Evolutionary conservation across 176 grass and related monocot genomes (phyloP), one percentile per base, ranked within the genome.

Genomic region (Avena eriantha): DNA sequence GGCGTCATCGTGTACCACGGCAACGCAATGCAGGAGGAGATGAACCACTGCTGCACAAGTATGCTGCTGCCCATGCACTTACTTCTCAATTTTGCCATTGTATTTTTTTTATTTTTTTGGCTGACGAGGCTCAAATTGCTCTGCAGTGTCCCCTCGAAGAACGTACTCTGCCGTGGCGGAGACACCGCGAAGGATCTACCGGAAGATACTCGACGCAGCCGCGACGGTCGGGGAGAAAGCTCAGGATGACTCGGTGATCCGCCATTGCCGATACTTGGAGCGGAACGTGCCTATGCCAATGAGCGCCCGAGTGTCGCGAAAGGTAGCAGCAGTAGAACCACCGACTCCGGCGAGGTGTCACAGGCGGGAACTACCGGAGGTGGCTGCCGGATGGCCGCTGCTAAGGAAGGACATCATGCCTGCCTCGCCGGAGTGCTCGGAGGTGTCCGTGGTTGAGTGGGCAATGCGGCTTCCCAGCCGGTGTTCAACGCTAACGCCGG

Each of bases 391-490:
- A 19, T 98, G 93, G 96, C 96, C 96, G 2, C 85, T 95, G 26
- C 85, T 91, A 0, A 76, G 73, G 67, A 90, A 88, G 77, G 78
- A 85, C 47, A 35, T 57, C 68, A 15, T 70, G 5, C 61, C 60
- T 3, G 6, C 83, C 76, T 24, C 69, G 34, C 49, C 74, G 16
- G 90, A 98, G 23, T 67, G 70, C 70, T 88, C 88, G 0, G 85
- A 92, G 49, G 46, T 95, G 0, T 95, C 96, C 0, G 96, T 95
- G 35, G 96, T 91, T 10, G 84, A 94, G 71, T 98, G 96, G 96
- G 90, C 96, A 55, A 95, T 98, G 96, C 88, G 78, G 76, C 96
- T 98, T 12, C 96, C 93, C 1, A 73, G 59, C 46, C 90, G 96
- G 51, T 91, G 82, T 4, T 80, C 90, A 0, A 46, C 76, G 13